Evolutionary conservation across 2,329 filamentous ascomycete genomes (phyloP).

Genomic region (Rhexocercosporidium sp.): DNA sequence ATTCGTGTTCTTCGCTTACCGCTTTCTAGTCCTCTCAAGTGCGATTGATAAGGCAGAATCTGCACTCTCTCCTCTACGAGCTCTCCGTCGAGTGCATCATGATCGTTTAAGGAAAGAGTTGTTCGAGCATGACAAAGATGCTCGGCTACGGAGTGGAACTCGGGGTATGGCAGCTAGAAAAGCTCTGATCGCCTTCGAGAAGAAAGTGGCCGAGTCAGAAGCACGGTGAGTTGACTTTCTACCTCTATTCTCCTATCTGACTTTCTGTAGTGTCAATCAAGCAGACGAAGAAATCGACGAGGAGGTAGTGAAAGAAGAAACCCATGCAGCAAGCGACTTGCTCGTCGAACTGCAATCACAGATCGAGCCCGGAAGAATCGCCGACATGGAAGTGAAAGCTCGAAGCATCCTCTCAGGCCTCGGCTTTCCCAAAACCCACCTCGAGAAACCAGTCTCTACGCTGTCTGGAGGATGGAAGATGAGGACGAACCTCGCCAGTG

Average conservation of each 20-base stretch:
- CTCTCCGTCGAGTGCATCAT: conserved; percentile 66
- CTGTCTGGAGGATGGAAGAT: conserved; percentile 82
- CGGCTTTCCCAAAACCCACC: conserved; percentile 69
- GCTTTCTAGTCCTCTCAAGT: conserved; percentile 55
- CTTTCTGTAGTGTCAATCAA: conserved; percentile 50
- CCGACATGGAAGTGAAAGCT: conserved; percentile 68
- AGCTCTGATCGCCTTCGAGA: conserved; percentile 71
- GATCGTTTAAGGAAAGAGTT: conserved; percentile 66
- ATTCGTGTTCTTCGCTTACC: background rate
- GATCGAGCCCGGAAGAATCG: conserved; percentile 68
- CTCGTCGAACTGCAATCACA: conserved; percentile 71
- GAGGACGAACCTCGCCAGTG: conserved; percentile 67
- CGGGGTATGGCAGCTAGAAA: conserved; percentile 79
- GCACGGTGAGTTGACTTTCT: conserved; percentile 36
- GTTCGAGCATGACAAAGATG: conserved; percentile 75
- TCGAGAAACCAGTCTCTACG: conserved; percentile 63
- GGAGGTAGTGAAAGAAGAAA: conserved; percentile 65
- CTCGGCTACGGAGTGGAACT: conserved; percentile 74
- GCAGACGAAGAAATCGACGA: conserved; percentile 60
- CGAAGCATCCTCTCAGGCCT: conserved; percentile 70
- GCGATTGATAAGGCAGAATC: conserved; percentile 62
- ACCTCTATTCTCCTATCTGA: background rate
- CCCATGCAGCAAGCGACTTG: conserved; percentile 71
- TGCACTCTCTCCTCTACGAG: conserved; percentile 61
- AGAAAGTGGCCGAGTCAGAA: conserved; percentile 60